These are phyloP conservation scores for Lanmaoa rubissima DNA, from an alignment of 768 basidiomycete genomes.

Conservation along the genomic window DNA sequence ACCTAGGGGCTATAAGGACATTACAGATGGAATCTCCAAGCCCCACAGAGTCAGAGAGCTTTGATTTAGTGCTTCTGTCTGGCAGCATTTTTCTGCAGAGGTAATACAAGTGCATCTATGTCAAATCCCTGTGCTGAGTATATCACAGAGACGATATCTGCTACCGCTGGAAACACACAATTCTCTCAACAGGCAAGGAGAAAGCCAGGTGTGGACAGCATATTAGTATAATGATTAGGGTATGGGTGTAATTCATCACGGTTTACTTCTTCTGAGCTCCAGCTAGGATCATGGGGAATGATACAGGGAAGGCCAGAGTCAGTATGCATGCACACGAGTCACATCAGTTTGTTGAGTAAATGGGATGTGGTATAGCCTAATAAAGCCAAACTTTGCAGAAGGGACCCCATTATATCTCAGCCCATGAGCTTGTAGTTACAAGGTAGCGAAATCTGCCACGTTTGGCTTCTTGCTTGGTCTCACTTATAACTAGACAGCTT, in stretches of 20 bases:
- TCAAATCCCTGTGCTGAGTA: slow-evolving; percentile 3
- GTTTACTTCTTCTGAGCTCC: slow-evolving; percentile 7
- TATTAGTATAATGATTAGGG: slow-evolving; percentile 83
- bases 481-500: slow-evolving; percentile 52
- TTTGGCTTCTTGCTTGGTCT: not conserved
- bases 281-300: slow-evolving; percentile 19
- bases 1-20: slow-evolving; percentile 67
- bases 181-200: slow-evolving; percentile 37
- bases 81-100: slow-evolving; percentile 87
- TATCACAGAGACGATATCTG: slow-evolving; percentile 58
- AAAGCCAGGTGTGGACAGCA: slow-evolving; percentile 52
- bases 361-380: not conserved
- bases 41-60: slow-evolving; percentile 36
- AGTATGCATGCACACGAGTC: not conserved
- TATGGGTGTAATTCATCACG: slow-evolving; percentile 32
- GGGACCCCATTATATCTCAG: not conserved
- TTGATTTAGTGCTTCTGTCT: slow-evolving; percentile 68
- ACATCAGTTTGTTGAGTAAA: not conserved
- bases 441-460: slow-evolving; percentile 38
- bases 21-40: slow-evolving; percentile 53
- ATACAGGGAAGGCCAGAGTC: not conserved
- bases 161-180: slow-evolving; percentile 74
- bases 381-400: slow-evolving; percentile 1
- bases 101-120: slow-evolving; percentile 37
- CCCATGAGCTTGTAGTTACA: slow-evolving; percentile 53